phyloP scores from a whole-genome alignment of 2,329 filamentous ascomycete species.

The Colletotrichum sansevieriae region DNA sequence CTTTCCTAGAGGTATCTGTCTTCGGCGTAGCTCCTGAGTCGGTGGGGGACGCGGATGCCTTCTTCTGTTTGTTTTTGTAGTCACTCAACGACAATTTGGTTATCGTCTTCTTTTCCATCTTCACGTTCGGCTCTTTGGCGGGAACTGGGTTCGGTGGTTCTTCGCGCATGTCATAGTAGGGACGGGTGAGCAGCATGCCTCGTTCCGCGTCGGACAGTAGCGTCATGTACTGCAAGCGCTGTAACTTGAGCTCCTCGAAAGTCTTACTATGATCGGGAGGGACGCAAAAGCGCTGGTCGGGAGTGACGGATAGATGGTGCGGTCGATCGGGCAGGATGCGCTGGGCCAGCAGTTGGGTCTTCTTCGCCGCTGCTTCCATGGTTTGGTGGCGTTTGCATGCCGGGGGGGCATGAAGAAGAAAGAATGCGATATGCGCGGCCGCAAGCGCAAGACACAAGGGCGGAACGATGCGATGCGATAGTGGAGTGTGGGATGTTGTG shows the following conservation, averaged over 20 bases:
- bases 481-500: slow-evolving; percentile 25
- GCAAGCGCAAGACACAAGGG: slow-evolving; percentile 13
- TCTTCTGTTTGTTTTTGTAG: slow-evolving; percentile 68
- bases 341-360: slow-evolving; percentile 66
- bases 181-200: slow-evolving; percentile 67
- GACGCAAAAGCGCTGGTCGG: slow-evolving; percentile 61
- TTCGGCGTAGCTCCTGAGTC: slow-evolving; percentile 42
- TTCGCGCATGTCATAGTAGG: slow-evolving; percentile 70
- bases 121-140: slow-evolving; percentile 55
- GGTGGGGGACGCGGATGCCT: slow-evolving; percentile 43
- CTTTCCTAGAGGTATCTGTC: slow-evolving; percentile 46
- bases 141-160: slow-evolving; percentile 59
- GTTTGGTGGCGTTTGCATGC: slow-evolving; percentile 52
- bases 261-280: slow-evolving; percentile 56
- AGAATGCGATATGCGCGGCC: slow-evolving; percentile 28
- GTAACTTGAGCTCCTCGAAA: slow-evolving; percentile 63
- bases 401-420: slow-evolving; percentile 38
- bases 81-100: slow-evolving; percentile 69
- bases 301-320: slow-evolving; percentile 65
- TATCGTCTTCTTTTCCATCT: slow-evolving; percentile 61
- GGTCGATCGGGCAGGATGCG: slow-evolving; percentile 65
- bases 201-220: slow-evolving; percentile 70
- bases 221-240: slow-evolving; percentile 68
- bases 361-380: slow-evolving; percentile 72
- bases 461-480: slow-evolving; percentile 19